Percentiles rank a stretch among this genome's conserved stretches.
Conservation (phyloP, 164 flowering plant genomes). For the Litsea cubeba region DNA sequence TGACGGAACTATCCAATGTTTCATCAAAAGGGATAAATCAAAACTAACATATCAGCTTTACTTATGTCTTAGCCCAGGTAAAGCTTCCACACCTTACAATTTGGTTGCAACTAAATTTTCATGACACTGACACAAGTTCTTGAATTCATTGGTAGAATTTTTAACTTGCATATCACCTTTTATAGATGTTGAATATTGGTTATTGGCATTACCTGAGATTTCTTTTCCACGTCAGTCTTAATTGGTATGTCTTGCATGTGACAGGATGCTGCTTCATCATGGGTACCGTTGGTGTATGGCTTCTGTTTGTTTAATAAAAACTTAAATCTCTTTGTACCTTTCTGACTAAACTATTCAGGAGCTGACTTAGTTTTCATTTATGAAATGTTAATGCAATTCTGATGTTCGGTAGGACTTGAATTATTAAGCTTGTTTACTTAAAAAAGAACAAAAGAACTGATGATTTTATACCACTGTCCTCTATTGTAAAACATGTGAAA, state of each 20-base stretch:
- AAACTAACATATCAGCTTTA: slow-evolving; percentile 79
- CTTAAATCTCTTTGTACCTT: too few species aligned
- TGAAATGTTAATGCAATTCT: neutral
- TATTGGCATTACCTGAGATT: neutral
- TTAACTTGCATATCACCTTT: neutral
- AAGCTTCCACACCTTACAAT: slow-evolving; percentile 15
- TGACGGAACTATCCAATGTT: slow-evolving; percentile 87
- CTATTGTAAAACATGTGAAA: too few species aligned
- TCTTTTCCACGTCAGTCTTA: too few species aligned
- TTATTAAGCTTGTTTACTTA: too few species aligned
- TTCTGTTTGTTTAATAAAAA: neutral
- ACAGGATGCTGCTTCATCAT: neutral
- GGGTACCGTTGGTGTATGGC: neutral
- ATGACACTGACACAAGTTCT: neutral
- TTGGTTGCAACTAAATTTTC: neutral
- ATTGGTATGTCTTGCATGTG: neutral
- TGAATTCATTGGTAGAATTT: neutral
- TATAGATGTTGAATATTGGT: neutral
- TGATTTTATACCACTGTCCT: too few species aligned
- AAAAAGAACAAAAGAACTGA: too few species aligned
- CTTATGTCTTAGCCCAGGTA: slow-evolving; percentile 88
- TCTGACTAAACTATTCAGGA: neutral
- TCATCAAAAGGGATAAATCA: slow-evolving; percentile 85
- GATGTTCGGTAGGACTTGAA: neutral
- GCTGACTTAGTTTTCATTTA: neutral